Evolutionary conservation across 345 rosid genomes (phyloP).

Genomic region (Hirschfeldia incana): DNA sequence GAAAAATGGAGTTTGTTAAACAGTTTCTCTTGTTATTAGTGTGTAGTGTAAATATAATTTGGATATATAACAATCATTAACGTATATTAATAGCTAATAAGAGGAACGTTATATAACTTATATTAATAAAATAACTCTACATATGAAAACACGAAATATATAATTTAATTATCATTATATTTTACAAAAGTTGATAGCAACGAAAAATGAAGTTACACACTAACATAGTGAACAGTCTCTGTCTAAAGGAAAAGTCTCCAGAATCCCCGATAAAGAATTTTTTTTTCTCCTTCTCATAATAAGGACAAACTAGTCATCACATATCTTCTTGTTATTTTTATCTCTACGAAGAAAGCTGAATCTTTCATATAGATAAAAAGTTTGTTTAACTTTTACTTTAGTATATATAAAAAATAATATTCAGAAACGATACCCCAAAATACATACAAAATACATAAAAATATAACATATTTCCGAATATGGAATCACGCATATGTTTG

Average conservation of each 20-base stretch:
- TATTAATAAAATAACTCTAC: too few species aligned
- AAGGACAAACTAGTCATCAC: neutral
- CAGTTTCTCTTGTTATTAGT: too few species aligned
- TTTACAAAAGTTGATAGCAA: too few species aligned
- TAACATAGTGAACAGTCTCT: too few species aligned
- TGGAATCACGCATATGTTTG: constrained; percentile 22
- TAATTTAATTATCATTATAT: too few species aligned
- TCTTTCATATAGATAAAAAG: neutral
- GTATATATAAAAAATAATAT: neutral
- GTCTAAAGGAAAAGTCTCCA: neutral
- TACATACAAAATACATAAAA: neutral
- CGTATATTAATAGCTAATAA: too few species aligned
- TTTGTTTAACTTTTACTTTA: neutral
- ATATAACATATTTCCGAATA: constrained; percentile 26
- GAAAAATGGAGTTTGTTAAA: too few species aligned
- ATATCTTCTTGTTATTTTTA: neutral
- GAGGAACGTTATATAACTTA: too few species aligned
- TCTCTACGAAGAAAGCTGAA: neutral
- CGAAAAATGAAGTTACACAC: too few species aligned
- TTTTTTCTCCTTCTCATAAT: neutral
- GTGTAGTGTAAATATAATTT: too few species aligned
- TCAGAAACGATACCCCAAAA: constrained; percentile 5
- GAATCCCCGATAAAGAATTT: neutral
- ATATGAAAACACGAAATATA: too few species aligned
- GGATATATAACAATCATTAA: too few species aligned